These are phyloP conservation scores for Endotrypanum monterogeii DNA, from an alignment of 208 protist genomes.

Conservation along the genomic window DNA sequence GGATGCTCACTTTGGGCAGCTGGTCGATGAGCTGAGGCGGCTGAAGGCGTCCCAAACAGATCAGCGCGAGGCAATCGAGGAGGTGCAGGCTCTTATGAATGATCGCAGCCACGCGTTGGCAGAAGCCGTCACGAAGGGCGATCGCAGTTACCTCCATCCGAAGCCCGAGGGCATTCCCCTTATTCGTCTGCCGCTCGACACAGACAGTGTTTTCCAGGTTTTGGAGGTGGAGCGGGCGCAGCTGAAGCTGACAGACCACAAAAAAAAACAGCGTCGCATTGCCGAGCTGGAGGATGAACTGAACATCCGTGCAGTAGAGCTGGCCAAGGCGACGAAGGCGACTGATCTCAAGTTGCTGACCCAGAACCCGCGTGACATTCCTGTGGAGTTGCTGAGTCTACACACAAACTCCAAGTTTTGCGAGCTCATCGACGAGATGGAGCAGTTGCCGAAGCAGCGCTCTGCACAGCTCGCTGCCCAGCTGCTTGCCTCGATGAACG, in stretches of 20 bases:
- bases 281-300: slow-evolving; percentile 55
- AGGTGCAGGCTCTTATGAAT: slow-evolving; percentile 67
- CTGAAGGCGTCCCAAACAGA: slow-evolving; percentile 37
- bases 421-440: slow-evolving; percentile 47
- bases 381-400: slow-evolving; percentile 63
- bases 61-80: slow-evolving; percentile 22
- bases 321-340: slow-evolving; percentile 52
- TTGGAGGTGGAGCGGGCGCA: slow-evolving; percentile 61
- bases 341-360: slow-evolving; percentile 54
- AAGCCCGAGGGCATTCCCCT: slow-evolving; percentile 62
- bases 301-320: slow-evolving; percentile 50
- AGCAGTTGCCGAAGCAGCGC: slow-evolving; percentile 26
- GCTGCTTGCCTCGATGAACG: slow-evolving; percentile 42
- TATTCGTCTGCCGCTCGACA: slow-evolving; percentile 57
- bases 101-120: slow-evolving; percentile 60
- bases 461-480: slow-evolving; percentile 21
- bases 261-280: slow-evolving; percentile 56
- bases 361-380: slow-evolving; percentile 54
- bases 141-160: slow-evolving; percentile 62
- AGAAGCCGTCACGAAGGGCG: slow-evolving; percentile 51
- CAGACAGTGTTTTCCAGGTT: slow-evolving; percentile 49
- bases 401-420: slow-evolving; percentile 63
- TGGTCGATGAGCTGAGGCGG: slow-evolving; percentile 56
- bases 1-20: slow-evolving; percentile 52
- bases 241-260: slow-evolving; percentile 55